Conservation (phyloP, 768 basidiomycete species). For the Kondoa malvinella region DNA sequence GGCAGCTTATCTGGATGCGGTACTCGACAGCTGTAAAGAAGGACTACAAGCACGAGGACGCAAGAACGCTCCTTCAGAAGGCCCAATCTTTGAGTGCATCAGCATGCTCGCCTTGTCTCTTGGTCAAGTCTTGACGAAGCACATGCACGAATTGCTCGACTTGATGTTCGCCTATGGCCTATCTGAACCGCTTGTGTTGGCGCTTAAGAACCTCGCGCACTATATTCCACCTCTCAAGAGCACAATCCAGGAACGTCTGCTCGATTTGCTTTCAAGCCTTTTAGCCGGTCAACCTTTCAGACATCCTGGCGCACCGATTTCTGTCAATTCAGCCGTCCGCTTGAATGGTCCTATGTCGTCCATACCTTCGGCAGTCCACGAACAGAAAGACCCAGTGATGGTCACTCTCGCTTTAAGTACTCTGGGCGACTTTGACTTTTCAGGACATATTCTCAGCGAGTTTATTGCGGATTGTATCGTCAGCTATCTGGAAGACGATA, state of each 20-base stretch:
- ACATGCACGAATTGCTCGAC: constrained; percentile 89
- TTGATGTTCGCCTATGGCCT: constrained; percentile 89
- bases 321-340: constrained; percentile 3
- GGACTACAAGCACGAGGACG: constrained; percentile 71
- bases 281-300: constrained; percentile 71
- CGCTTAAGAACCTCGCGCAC: constrained; percentile 63
- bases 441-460: constrained; percentile 87
- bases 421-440: constrained; percentile 84
- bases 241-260: constrained; percentile 84
- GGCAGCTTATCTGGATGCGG: constrained; percentile 83
- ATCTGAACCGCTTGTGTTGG: constrained; percentile 70
- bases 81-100: constrained; percentile 92
- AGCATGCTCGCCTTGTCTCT: constrained; percentile 90
- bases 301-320: constrained; percentile 62
- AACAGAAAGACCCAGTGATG: constrained; percentile 26
- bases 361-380: constrained; percentile 14
- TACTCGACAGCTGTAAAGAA: constrained; percentile 72
- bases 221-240: constrained; percentile 77
- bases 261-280: constrained; percentile 65
- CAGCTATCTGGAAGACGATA: constrained; percentile 86
- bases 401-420: constrained; percentile 69
- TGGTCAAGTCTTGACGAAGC: constrained; percentile 84
- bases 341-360: constrained; percentile 9
- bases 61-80: constrained; percentile 83
- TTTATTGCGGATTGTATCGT: constrained; percentile 81